Base-by-base conservation (phyloP, 495 filamentous ascomycete species). In the Emericellopsis terricola region DNA sequence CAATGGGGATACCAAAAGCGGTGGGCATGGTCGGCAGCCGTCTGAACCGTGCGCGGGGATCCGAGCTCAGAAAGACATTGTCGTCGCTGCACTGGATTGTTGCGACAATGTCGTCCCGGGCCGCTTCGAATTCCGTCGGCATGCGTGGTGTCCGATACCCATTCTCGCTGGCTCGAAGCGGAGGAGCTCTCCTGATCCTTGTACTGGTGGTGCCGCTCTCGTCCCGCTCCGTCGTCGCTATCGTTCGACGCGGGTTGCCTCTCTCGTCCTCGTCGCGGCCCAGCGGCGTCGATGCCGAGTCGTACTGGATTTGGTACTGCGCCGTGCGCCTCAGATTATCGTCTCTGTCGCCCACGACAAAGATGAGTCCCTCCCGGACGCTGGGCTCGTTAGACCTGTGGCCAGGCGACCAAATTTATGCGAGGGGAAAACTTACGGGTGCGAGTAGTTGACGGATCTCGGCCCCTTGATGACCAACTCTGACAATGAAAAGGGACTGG, bases 301-400 rank as follows among this genome's bases (percentile, higher is more conserved):
- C 49, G 39, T 82, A 84, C 39, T 76, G 71, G 15, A 89, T 76
- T 38, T 82, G 71, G 43, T 87, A 89, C 30, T 68, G 63, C 8
- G 78, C 71, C 4, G 84, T 87, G 32, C 78, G 68, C 21, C 58
- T 60, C 18, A 89, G 52, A 11, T 92, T 61, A 36, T 87, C 78
- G 38, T 86, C 69, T 9, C 69, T 64, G 13, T 69, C 66, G 85
- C 94, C 92, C 4, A 81, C 72, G 24, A 94, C 67, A 48, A 94
- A 93, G 4, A 96, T 70, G 75, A 93, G 80, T 15, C 87, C 87
- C 62, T 91, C 83, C 57, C 86, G 81, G 31, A 93, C 76, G 33
- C 82, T 91, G 43, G 28, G 31, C 20, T 32, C 24, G 27, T 44
- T 48, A 44, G 48, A n/a, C n/a, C n/a, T n/a, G n/a, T n/a, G n/a